phyloP scores from a whole-genome alignment of 2,329 filamentous ascomycete species.

The Venturia pyrina region DNA sequence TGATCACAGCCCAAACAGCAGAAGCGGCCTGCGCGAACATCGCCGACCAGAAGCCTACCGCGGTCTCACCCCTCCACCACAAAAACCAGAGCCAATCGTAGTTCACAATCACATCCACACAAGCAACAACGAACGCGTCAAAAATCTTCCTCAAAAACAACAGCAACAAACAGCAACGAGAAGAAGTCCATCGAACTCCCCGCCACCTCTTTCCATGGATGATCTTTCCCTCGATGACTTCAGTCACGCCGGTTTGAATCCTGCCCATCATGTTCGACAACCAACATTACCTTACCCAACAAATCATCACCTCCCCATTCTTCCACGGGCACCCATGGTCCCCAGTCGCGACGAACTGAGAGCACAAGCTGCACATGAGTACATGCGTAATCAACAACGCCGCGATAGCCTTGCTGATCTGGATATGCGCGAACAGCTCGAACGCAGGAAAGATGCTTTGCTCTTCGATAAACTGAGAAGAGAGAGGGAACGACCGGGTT shows the following conservation, averaged over 20 bases:
- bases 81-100: slow-evolving; percentile 2
- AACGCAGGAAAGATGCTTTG: not conserved
- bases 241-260: not conserved
- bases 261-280: not conserved
- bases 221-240: not conserved
- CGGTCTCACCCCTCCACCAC: not conserved
- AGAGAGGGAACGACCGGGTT: no score
- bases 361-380: not conserved
- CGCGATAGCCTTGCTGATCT: not conserved
- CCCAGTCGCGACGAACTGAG: not conserved
- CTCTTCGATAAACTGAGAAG: not conserved
- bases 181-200: no score
- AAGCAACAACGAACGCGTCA: not conserved
- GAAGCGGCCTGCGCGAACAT: not conserved
- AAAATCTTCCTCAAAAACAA: not conserved
- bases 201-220: not conserved
- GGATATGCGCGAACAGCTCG: not conserved
- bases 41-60: not conserved
- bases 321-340: not conserved
- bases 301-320: not conserved
- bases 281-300: not conserved
- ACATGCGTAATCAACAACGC: not conserved
- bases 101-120: not conserved
- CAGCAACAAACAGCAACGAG: not conserved
- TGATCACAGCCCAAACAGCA: not conserved